Evolutionary conservation across 1,139 yeast genomes (phyloP), one percentile per base, ranked within the genome.

Genomic region (Kodamaea ohmeri): DNA sequence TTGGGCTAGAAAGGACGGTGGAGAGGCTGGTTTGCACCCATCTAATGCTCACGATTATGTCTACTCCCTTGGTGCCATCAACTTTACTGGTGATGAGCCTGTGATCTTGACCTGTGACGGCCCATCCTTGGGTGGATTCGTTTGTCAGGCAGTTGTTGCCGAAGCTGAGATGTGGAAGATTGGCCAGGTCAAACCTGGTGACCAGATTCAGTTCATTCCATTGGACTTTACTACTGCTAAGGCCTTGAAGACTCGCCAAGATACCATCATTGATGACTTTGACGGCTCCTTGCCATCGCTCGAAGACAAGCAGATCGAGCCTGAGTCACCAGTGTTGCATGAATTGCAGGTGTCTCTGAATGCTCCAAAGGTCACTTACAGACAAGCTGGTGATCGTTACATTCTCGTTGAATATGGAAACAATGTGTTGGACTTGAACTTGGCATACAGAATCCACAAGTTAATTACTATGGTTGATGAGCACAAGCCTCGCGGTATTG

Each of bases 81-180:
- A 92, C 63, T 92, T 92, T 58, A 90, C 97, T 21, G 98, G 98
- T 63, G 97, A 92, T 63, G 97, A 90, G 61, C 97, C 97, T 3
- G 98, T 92, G 25, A 88, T 92, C 49, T 75, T 92, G 61, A 87
- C 97, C 7, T 87, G 96, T 56, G 98, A 92, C 64, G 97, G 97
- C 44, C 97, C 97, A 36, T 86, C 96, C 11, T 76, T 92, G 46
- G 97, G 97, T 54, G 98, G 98, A 1, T 92, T 92, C 57, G 97
- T 92, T 26, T 92, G 97, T 65, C 86, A 88, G 55, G 97, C 95
- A 4, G 97, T 90, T 42, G 95, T 92, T 45, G 86, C 88, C 19
- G 95, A 89, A 58, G 88, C 95, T 24, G 98, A 92, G 66, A 80
- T 92, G 84, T 92, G 97, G 97, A 92, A 92, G 67, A 85, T 92